These are phyloP conservation scores for Cordia subcordata DNA, from an alignment of 257 asterid genomes.

Conservation along the genomic window DNA sequence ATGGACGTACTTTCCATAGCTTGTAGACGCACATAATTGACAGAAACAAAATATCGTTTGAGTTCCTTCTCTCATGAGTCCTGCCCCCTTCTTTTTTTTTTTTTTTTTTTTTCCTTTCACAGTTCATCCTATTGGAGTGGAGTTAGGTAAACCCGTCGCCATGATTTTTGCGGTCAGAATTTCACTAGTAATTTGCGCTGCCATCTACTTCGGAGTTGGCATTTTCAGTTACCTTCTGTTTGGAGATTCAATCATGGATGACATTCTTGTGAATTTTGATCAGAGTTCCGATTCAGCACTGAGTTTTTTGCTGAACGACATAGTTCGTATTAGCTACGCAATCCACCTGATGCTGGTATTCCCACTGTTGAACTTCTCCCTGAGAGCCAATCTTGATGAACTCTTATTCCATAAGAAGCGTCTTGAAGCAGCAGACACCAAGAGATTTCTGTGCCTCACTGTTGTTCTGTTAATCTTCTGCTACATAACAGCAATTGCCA, in stretches of 20 bases:
- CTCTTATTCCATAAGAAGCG: constrained; percentile 59
- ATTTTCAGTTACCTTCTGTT: constrained; percentile 86
- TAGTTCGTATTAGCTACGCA: constrained; percentile 75
- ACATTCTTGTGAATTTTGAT: constrained; percentile 83
- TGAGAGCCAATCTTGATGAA: constrained; percentile 77
- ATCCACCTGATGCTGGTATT: constrained; percentile 80
- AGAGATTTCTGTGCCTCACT: constrained; percentile 56
- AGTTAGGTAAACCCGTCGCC: constrained; percentile 65
- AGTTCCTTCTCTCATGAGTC: no score
- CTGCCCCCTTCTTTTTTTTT: no score
- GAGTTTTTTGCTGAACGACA: constrained; percentile 45
- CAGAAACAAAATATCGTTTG: no score
- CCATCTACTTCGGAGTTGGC: constrained; percentile 68
- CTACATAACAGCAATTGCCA: constrained; percentile 56
- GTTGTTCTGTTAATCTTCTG: constrained; percentile 46
- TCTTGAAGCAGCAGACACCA: constrained; percentile 36
- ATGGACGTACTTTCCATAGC: no score
- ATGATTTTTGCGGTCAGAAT: constrained; percentile 69
- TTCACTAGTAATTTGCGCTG: constrained; percentile 62
- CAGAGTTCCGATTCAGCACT: constrained; percentile 42
- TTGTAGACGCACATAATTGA: no score
- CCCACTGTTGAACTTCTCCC: constrained; percentile 78
- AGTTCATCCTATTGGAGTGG: constrained; percentile 92
- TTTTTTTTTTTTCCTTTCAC: no score
- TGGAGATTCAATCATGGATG: constrained; percentile 84